Evolutionary conservation across 164 flowering plant species (phyloP).

Genomic region (Magnolia officinalis): DNA sequence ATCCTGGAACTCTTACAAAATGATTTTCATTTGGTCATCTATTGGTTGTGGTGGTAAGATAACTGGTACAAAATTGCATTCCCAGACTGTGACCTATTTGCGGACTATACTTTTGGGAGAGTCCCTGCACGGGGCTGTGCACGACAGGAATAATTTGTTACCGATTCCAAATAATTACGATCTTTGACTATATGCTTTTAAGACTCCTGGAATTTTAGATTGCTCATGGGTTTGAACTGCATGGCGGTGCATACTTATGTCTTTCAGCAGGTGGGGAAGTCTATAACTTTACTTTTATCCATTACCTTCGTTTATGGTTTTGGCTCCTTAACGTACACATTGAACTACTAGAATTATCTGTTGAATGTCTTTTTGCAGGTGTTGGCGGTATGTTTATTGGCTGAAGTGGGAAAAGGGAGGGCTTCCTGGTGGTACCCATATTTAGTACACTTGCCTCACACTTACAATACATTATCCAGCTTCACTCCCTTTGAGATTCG

Average conservation of each 20-base stretch:
- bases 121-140: neutral
- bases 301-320: neutral
- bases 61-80: neutral
- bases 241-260: neutral
- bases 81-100: neutral
- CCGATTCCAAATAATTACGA: too few species aligned
- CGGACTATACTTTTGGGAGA: neutral
- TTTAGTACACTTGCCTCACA: conserved; percentile 60
- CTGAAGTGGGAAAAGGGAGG: conserved; percentile 74
- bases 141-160: too few species aligned
- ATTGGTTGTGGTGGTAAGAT: neutral
- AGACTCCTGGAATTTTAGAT: neutral
- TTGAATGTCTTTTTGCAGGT: conserved; percentile 38
- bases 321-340: neutral
- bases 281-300: neutral
- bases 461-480: conserved; percentile 51
- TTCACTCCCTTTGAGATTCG: conserved; percentile 61
- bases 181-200: too few species aligned
- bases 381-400: conserved; percentile 56
- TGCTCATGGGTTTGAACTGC: neutral
- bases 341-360: neutral
- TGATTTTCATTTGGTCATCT: neutral
- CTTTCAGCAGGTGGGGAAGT: neutral
- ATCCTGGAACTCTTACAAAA: neutral
- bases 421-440: conserved; percentile 74